Evolutionary conservation across 805 yeast genomes (phyloP), one percentile per base, ranked within the genome.

Genomic region (Zygoascus biomembranicola): DNA sequence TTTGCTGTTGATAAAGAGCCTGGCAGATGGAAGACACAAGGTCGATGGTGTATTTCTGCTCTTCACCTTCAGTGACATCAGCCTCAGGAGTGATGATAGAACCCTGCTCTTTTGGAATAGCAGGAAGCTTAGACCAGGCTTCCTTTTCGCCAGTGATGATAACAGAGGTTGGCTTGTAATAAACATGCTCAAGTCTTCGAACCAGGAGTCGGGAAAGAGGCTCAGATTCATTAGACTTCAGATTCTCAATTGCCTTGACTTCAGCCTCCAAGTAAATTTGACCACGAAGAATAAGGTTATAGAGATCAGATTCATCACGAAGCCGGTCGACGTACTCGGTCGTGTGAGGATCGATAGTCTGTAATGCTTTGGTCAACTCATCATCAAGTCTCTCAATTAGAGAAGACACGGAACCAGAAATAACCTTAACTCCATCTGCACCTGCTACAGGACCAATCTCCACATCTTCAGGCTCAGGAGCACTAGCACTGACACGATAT

Each of bases 351-450:
- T 94, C 98, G 64, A 89, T 84, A 61, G 81, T 81, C 67, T 90
- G 90, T 63, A 94, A 78, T 47, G 95, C 88, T 61, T 85, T 82
- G 57, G 87, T 86, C 64, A 90, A 85, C 74, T 94, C 99, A 65
- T 92, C 98, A 67, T 90, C 97, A 58, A 94, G 78, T 70, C 97
- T 84, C 74, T 92, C 99, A 57, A 92, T 85, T 55, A 87, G 80
- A 8, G 97, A 84, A 48, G 86, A 80, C 48, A 94, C 75, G 28
- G 96, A 87, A 48, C 99, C 99, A 56, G 84, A 77, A 52, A 94
- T 78, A 61, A 79, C 82, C 66, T 80, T 79, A 56, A 85, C 74
- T 56, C 97, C 97, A 53, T 78, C 76, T 18, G 73, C 72, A 54
- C 81, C 78, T 47, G 85, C 76, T 53, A 69, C 73, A 49, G 89